Percentiles rank a stretch among this genome's conserved stretches.
Evolutionary conservation across 2,329 filamentous ascomycete species (phyloP).

Genomic region (Fusarium falciforme): DNA sequence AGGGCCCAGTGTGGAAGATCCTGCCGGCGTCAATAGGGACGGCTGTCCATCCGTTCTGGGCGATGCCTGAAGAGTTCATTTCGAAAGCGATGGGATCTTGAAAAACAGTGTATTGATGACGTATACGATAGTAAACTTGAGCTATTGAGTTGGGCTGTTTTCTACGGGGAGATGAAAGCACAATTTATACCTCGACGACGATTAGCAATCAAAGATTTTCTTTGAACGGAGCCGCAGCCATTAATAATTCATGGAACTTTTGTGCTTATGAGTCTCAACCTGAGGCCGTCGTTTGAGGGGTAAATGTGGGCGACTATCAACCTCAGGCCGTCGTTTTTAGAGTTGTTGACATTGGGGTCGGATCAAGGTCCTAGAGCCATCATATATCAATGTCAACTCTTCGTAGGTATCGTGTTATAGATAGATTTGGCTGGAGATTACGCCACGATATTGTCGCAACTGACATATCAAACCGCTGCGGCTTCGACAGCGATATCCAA

Average conservation of each 20-base stretch:
- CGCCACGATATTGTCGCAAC: background rate
- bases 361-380: background rate
- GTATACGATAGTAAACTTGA: background rate
- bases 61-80: constrained; percentile 1
- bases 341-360: background rate
- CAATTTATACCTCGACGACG: background rate
- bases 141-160: background rate
- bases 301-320: constrained; percentile 13
- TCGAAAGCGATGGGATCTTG: background rate
- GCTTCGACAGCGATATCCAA: background rate
- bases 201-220: background rate
- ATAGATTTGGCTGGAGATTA: background rate
- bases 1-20: constrained; percentile 55
- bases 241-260: constrained; percentile 1
- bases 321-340: constrained; percentile 21
- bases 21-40: constrained; percentile 55
- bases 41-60: constrained; percentile 57
- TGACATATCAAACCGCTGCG: background rate
- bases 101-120: background rate
- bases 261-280: constrained; percentile 18
- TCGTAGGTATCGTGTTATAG: background rate
- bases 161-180: too few species aligned
- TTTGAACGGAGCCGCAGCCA: background rate
- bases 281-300: constrained; percentile 32
- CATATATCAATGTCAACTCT: background rate